These are phyloP conservation scores for Torulaspora delbrueckii DNA, from an alignment of 805 yeast species.

Conservation along the genomic window DNA sequence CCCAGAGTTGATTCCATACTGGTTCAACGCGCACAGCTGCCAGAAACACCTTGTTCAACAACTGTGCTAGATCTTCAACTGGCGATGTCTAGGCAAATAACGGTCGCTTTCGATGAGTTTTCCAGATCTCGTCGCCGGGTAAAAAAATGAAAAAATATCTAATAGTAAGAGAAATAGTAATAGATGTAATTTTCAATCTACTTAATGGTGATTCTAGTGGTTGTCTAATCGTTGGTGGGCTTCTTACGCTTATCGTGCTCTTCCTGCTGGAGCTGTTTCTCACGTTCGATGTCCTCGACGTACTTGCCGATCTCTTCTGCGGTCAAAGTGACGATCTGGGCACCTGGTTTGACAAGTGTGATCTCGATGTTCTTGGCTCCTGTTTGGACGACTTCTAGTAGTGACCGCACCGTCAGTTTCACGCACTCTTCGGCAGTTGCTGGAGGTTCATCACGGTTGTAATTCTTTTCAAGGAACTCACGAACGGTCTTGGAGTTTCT, in stretches of 20 bases:
- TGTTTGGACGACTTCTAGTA: conserved; percentile 94
- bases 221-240: not conserved
- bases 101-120: not conserved
- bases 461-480: conserved; percentile 89
- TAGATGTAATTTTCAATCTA: not conserved
- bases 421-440: conserved; percentile 62
- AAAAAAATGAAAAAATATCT: not conserved
- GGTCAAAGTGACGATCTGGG: conserved; percentile 52
- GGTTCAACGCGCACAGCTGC: not conserved
- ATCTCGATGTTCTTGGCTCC: conserved; percentile 96
- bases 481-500: conserved; percentile 91
- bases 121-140: not conserved
- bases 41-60: not conserved
- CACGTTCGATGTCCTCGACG: conserved; percentile 81
- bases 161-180: not conserved
- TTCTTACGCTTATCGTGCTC: conserved; percentile 50
- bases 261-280: conserved; percentile 77
- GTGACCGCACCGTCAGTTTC: conserved; percentile 74
- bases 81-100: not conserved
- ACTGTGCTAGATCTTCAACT: not conserved
- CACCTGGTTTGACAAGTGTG: conserved; percentile 73
- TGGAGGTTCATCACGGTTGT: conserved; percentile 51
- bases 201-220: not conserved
- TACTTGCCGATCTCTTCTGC: conserved; percentile 68
- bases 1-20: not conserved